Evolutionary conservation across 768 basidiomycete species (phyloP), one percentile per base, ranked within the genome.

Genomic region (Trametes punicea): DNA sequence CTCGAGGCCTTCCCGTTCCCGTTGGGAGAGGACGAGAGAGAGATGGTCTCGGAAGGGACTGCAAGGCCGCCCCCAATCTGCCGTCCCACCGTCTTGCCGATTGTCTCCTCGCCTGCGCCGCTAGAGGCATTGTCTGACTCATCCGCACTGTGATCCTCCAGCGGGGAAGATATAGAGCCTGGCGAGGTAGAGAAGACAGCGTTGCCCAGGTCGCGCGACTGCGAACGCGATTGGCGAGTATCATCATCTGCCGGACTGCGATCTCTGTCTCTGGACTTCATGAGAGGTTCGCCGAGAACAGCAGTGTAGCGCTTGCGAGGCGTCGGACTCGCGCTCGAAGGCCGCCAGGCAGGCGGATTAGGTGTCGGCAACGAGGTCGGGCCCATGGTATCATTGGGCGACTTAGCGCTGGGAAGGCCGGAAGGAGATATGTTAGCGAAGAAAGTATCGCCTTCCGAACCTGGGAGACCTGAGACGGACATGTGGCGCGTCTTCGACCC

Each of bases 271-370:
- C 58, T 51, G 7, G 66, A 52, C 33, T 61, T 59, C 59, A 82
- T 78, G 56, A 90, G 83, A 0, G 88, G 85, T 2, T 81, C 86
- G 9, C 89, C 90, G 0, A 93, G 77, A 0, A 91, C 90, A 29
- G 93, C 90, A 0, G 91, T 93, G 66, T 93, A 93, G 34, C 91
- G 78, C 65, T 93, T 93, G 57, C 90, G 74, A 1, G 76, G 71
- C 0, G 81, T 72, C 2, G 91, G 89, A 3, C 88, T 90, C 1
- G 84, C 77, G 63, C 83, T 87, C 4, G 76, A 73, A 15, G 77
- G 78, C 18, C 83, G 74, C 40, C 74, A 69, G 5, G 67, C 63
- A 18, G 68, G 60, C 8, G 66, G 51, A 56, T 71, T 78, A 1
- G 78, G 81, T 1, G 77, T 67, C 0, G 81, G 81, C 3, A 81